Percentiles rank a stretch among this genome's conserved stretches.
Conservation (phyloP, 1,284 basidiomycete species). For the Marasmius tenuissimus region DNA sequence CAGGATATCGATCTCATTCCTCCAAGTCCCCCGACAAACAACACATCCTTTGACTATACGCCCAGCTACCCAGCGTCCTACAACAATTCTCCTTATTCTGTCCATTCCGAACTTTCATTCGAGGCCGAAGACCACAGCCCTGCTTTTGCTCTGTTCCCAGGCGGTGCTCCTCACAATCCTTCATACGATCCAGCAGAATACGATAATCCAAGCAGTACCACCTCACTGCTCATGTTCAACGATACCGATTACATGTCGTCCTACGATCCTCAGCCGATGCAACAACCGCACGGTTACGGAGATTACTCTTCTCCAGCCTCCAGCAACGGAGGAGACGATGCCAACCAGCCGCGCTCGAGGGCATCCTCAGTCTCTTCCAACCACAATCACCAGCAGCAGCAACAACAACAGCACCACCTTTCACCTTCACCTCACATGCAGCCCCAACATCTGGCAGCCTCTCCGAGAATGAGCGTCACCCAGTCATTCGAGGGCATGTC, state of each 20-base stretch:
- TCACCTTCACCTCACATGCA: constrained; percentile 11
- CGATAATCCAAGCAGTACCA: constrained; percentile 47
- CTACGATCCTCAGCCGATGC: constrained; percentile 22
- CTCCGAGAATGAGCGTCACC: constrained; percentile 55
- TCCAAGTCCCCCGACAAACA: constrained; percentile 18
- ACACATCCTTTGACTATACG: constrained; percentile 24
- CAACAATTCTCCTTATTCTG: constrained; percentile 67
- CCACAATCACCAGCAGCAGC: constrained; percentile 16
- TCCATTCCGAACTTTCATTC: constrained; percentile 62
- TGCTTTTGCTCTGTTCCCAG: constrained; percentile 33
- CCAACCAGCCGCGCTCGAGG: constrained; percentile 39
- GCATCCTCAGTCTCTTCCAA: constrained; percentile 68
- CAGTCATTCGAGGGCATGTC: constrained; percentile 58
- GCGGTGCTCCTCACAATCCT: constrained; percentile 17
- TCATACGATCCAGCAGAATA: constrained; percentile 67
- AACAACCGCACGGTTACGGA: constrained; percentile 17
- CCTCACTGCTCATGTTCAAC: constrained; percentile 54
- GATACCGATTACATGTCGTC: constrained; percentile 49
- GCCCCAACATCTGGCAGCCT: constrained; percentile 33
- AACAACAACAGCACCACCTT: constrained; percentile 17
- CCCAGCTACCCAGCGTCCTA: constrained; percentile 41
- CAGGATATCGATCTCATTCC: constrained; percentile 19
- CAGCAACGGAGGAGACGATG: constrained; percentile 52
- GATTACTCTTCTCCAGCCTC: constrained; percentile 59
- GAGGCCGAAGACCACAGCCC: constrained; percentile 39